Evolutionary conservation across 352 stramenopile species (phyloP).

Genomic region (Phytopythium montanum): DNA sequence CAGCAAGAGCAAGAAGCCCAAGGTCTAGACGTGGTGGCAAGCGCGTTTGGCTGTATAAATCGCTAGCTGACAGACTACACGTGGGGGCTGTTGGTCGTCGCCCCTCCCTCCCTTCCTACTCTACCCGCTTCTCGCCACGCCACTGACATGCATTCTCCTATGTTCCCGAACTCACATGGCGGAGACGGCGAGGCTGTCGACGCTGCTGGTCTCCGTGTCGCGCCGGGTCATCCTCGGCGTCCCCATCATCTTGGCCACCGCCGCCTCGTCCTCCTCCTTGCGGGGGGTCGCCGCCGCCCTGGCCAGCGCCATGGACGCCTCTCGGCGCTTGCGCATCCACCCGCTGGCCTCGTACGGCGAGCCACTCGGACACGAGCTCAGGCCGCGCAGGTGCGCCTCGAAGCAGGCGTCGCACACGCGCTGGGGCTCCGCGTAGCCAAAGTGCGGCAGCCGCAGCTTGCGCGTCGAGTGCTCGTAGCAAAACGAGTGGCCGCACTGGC

Average conservation of each 20-base stretch:
- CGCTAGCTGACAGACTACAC: no score
- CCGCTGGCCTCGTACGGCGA: neutral
- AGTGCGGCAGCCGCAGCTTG: constrained; percentile 53
- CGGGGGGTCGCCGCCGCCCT: constrained; percentile 2
- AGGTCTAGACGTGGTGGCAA: neutral
- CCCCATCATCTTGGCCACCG: constrained; percentile 1
- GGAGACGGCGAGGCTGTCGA: constrained; percentile 1
- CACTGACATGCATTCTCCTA: neutral
- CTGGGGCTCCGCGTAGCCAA: constrained; percentile 72
- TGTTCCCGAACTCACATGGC: neutral
- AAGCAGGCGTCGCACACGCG: constrained; percentile 87
- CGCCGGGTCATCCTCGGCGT: constrained; percentile 2
- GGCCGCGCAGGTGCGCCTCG: constrained; percentile 42
- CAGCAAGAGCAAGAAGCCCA: constrained; percentile 1
- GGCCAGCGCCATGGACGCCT: constrained; percentile 6
- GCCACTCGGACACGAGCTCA: constrained; percentile 19
- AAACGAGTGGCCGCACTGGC: constrained; percentile 79
- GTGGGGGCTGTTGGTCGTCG: no score
- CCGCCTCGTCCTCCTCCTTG: neutral
- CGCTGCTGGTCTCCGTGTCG: constrained; percentile 9
- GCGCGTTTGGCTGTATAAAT: neutral
- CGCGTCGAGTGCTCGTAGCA: constrained; percentile 83
- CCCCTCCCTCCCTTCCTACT: neutral
- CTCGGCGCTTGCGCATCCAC: constrained; percentile 8
- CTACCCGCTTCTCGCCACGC: neutral